Base-by-base conservation (phyloP, 2,329 filamentous ascomycete species). In the Xylaria sp. region DNA sequence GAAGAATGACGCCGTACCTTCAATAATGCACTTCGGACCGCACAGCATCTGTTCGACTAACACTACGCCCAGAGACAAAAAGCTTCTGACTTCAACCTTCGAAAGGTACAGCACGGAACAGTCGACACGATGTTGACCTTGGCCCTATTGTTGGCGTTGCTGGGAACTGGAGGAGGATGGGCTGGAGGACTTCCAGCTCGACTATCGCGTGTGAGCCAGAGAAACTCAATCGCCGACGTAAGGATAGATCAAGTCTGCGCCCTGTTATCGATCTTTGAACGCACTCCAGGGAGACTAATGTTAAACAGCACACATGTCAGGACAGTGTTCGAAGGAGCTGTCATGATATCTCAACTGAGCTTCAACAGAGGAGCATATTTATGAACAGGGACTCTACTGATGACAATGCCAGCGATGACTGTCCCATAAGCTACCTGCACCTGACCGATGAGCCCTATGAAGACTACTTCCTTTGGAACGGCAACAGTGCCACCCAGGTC, bases 381-480 rank as follows among this genome's bases (percentile, higher is more conserved):
- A 30, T 51, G 50, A 63, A 44, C 37, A 56, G 30, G 19, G 51
- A 30, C 59, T 54, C 23, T 49, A 13, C 42, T 8, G 48, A 52
- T 23, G 55, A 53, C 13, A 54, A 42, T 10, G 42, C 46, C 18
- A 30, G 23, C 23, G 58, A 59, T 18, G 19, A 61, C 13, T 69
- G 66, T 52, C 48, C 59, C 13, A 19, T 63, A 7, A 65, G 52
- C 18, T 69, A 67, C 53, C 58, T 71, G 7, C 70, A 74, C 19
- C 73, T 85, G 2, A 80, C 76, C 37, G 83, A 85, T 63, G 77
- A 79, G 1, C 84, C 84, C 0, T 86, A 87, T 61, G 76, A 83
- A 46, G 87, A 88, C 66, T 86, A 83, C 71, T 86, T 88, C 72
- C 83, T 85, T 64, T 86, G 83, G 0, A 84, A 88, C 67, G 87